phyloP scores from a whole-genome alignment of 306 rosid genomes.

The Lablab purpureus region DNA sequence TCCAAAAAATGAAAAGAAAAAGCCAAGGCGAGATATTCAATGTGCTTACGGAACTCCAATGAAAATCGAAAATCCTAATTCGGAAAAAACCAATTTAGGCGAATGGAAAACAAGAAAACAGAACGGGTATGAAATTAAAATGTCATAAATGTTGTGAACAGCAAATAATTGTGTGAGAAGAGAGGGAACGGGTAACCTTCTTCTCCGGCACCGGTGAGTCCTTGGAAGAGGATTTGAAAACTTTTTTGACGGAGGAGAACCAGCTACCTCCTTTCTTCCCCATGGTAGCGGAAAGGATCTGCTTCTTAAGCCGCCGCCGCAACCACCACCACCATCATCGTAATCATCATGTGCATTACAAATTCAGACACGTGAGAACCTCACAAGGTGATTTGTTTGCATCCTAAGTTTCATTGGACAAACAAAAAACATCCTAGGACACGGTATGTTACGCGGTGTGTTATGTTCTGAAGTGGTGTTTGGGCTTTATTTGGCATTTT shows the following conservation, averaged over 20 bases:
- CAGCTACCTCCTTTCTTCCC: constrained; percentile 89
- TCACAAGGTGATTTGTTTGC: constrained; percentile 3
- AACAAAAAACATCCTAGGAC: neutral
- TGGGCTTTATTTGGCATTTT: constrained; percentile 15
- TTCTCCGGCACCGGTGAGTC: constrained; percentile 60
- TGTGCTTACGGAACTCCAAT: neutral
- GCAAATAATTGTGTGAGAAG: neutral
- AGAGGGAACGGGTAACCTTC: constrained; percentile 57
- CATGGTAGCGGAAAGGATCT: constrained; percentile 58
- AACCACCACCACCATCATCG: too few relatives aligned
- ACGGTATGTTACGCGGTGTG: neutral
- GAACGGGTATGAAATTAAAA: neutral
- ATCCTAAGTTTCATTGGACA: neutral
- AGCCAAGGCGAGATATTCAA: neutral
- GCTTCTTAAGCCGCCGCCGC: constrained; percentile 28
- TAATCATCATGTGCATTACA: constrained; percentile 33
- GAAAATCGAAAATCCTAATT: constrained; percentile 21
- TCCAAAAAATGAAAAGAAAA: neutral
- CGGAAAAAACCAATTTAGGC: neutral
- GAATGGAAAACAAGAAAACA: neutral
- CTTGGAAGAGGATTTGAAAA: constrained; percentile 77
- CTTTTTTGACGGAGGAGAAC: constrained; percentile 94
- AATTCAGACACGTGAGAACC: constrained; percentile 40
- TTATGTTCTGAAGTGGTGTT: neutral
- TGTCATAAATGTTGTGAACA: neutral